Evolutionary conservation across 306 rosid species (phyloP), one percentile per base, ranked within the genome.

Genomic region (Prinsepia uniflora): DNA sequence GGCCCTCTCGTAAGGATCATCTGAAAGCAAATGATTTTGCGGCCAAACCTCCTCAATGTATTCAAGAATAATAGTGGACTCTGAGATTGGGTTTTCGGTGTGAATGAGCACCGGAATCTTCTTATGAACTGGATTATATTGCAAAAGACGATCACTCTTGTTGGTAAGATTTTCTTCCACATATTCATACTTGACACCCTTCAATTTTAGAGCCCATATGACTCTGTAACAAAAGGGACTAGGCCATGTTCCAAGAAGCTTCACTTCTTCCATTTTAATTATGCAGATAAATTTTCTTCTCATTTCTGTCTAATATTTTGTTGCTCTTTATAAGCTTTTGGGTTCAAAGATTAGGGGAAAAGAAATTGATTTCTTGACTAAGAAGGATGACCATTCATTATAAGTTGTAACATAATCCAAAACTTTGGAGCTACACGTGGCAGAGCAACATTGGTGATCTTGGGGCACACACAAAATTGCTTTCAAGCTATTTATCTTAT

Each of bases 251-350:
- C 75, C 78, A 0, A 73, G 24, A 1, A 73, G 47, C 67, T 73
- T 73, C 30, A 79, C 72, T 53, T 73, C 72, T 63, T 61, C 68
- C 82, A 78, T 78, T 61, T n/a, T n/a, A n/a, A n/a, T 47, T 65
- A 30, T 59, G 10, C 65, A 10, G 10, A 7, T 12, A 7, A 24
- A 24, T 36, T 14, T 18, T 18, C 4, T 13, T 22, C 36, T n/a
- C 18, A 24, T 19, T 75, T 36, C 52, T 57, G 46, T 57, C 63
- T 22, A 18, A 58, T 10, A 59, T 36, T 17, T 22, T 24, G 15
- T 22, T 57, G 7, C 7, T 3, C 53, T 59, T 72, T 10, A 4
- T 40, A 48, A 8, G 39, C 43, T 34, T 46, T 11, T 22, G 17
- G 19, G 10, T 22, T 14, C 19, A 41, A 7, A 18, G n/a, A 24